These are phyloP conservation scores for Diaporthe sp. DNA, from an alignment of 2,329 filamentous ascomycete genomes.

Conservation along the genomic window DNA sequence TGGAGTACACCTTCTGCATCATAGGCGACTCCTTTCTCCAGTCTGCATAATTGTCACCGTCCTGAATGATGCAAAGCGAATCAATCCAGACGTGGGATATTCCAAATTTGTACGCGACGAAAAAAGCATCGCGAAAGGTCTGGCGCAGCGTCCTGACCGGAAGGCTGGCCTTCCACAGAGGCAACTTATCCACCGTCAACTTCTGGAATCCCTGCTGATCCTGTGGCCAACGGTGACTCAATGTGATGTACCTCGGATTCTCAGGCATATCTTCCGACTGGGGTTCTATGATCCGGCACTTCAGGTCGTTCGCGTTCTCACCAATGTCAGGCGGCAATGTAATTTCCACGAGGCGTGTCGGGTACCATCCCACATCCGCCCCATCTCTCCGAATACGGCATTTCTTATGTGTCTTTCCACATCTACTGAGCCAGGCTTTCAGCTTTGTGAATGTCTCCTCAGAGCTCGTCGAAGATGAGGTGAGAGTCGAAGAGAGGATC, in stretches of 20 bases:
- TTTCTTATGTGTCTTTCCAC: neutral
- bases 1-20: neutral
- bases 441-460: slow-evolving; percentile 18
- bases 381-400: neutral
- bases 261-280: neutral
- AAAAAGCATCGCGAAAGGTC: neutral
- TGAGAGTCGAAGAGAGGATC: too few relatives aligned
- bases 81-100: slow-evolving; percentile 18
- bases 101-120: neutral
- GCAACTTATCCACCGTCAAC: neutral
- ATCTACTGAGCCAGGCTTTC: neutral
- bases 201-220: neutral
- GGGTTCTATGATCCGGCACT: neutral
- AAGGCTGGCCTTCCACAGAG: neutral
- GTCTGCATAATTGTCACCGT: neutral
- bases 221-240: slow-evolving; percentile 20
- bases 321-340: neutral
- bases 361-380: neutral
- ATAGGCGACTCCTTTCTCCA: neutral
- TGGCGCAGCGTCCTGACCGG: neutral
- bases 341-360: neutral
- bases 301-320: neutral
- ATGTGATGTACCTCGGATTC: neutral
- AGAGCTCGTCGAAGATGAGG: neutral
- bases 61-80: slow-evolving; percentile 22